phyloP scores from a whole-genome alignment of 768 basidiomycete genomes.

The Clathrus columnatus region DNA sequence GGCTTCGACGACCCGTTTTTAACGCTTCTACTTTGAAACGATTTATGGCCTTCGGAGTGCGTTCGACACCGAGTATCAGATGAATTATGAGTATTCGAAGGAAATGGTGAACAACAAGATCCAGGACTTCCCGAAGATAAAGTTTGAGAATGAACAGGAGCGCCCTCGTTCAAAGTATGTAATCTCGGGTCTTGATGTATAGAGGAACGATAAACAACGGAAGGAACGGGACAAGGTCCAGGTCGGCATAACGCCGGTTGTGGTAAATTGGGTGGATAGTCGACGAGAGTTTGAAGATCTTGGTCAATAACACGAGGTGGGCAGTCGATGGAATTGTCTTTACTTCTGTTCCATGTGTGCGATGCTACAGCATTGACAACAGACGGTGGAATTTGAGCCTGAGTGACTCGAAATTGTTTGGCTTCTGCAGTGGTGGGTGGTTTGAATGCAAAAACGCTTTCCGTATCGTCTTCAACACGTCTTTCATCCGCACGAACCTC shows the following conservation, averaged over 20 bases:
- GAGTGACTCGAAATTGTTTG: slow-evolving; percentile 22
- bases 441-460: slow-evolving; percentile 83
- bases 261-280: neutral
- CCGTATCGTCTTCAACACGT: slow-evolving; percentile 40
- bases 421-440: slow-evolving; percentile 71
- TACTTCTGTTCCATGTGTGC: too few relatives aligned
- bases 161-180: too few relatives aligned
- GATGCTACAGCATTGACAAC: too few relatives aligned
- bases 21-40: neutral
- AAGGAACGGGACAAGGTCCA: too few relatives aligned
- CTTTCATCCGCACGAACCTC: too few relatives aligned
- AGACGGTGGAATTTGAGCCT: slow-evolving; percentile 19
- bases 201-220: neutral
- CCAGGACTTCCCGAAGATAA: too few relatives aligned
- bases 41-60: neutral
- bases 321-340: slow-evolving; percentile 9
- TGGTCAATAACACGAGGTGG: slow-evolving; percentile 11
- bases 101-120: neutral
- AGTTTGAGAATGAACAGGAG: too few relatives aligned
- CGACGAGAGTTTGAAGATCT: slow-evolving; percentile 10
- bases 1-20: too few relatives aligned
- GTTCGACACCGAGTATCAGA: neutral
- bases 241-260: neutral
- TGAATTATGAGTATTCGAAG: neutral
- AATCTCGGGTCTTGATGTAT: too few relatives aligned